Base-by-base conservation (phyloP, 2,329 filamentous ascomycete genomes). In the Achaetomium macrosporum region DNA sequence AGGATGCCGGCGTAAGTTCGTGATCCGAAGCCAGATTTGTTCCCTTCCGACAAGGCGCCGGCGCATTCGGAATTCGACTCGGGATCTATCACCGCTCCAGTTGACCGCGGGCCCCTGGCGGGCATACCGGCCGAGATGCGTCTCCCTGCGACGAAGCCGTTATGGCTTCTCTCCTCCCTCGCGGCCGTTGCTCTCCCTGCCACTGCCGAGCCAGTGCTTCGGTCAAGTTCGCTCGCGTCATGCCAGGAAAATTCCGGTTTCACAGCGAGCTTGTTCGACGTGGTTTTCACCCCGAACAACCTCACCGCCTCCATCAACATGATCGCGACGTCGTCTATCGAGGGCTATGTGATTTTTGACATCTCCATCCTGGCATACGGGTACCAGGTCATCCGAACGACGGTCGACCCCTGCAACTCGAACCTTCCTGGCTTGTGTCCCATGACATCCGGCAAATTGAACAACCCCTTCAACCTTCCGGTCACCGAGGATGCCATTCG, bases 201-300 rank as follows among this genome's bases (percentile, higher is more conserved):
- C 31, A 45, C 46, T 55, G 74, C 80, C 54, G 86, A 82, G 57
- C 43, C 57, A 47, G 55, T 89, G 64, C 87, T 97, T 64, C 77
- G 84, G 63, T 95, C 91, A 51, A 88, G 80, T 66, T 95, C 91
- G 36, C 80, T 96, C 63, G 90, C 88, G 68, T 80, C 86, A 37
- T 93, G 88, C 71, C 85, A 88, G 76, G 73, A 76, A 54, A 85
- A 89, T 69, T 89, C 85, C 39, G 83, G 81, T 63, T 91, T 93
- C 69, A 86, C 85, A 2, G 88, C 88, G 52, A 88, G 84, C 53
- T 76, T 90, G 51, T 92, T 93, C 77, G 83, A 90, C 62, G 85
- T 92, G 67, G 72, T 79, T 58, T 87, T 84, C 70, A 85, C 77
- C 3, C 83, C 84, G 16, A 70, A 77, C 59, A 87, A 89, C 68